These are phyloP conservation scores for Rhizophora mangle DNA, from an alignment of 345 rosid species.

Conservation along the genomic window DNA sequence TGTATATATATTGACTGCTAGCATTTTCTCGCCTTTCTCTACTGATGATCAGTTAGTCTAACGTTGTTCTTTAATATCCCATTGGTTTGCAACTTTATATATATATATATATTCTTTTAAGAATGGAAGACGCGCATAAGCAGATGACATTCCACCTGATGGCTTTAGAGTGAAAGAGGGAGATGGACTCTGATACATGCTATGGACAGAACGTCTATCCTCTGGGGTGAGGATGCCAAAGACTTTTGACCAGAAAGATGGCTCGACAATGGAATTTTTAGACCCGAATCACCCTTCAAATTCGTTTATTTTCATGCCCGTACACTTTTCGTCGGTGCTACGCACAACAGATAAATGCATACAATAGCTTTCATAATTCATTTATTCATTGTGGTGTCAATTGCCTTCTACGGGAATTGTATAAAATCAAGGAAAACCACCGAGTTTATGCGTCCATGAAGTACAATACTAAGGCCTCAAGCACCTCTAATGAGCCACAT, in stretches of 20 bases:
- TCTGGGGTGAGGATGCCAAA: slow-evolving; percentile 71
- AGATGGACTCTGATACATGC: slow-evolving; percentile 26
- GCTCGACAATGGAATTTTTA: slow-evolving; percentile 57
- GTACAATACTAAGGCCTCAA: neutral
- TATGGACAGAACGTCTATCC: slow-evolving; percentile 62
- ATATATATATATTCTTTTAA: slow-evolving; percentile 13
- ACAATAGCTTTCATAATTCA: no score
- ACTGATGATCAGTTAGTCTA: no score
- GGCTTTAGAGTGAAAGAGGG: slow-evolving; percentile 55
- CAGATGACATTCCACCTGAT: slow-evolving; percentile 61
- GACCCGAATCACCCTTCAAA: slow-evolving; percentile 66
- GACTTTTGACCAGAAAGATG: slow-evolving; percentile 70
- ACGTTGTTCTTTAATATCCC: no score
- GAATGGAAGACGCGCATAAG: slow-evolving; percentile 57
- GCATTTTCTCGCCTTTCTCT: no score
- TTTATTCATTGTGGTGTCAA: no score
- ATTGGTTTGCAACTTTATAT: no score
- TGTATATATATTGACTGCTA: no score
- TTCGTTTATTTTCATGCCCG: slow-evolving; percentile 58
- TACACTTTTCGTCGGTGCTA: neutral
- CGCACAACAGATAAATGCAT: no score
- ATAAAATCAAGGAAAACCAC: no score
- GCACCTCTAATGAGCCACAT: neutral
- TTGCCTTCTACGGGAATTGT: neutral
- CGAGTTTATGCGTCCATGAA: neutral